A percentile compares a stretch with the other conserved stretches of the same genome.
These are phyloP conservation scores for Corniculantispora saksenae DNA, from an alignment of 2,329 filamentous ascomycete genomes.

Conservation along the genomic window DNA sequence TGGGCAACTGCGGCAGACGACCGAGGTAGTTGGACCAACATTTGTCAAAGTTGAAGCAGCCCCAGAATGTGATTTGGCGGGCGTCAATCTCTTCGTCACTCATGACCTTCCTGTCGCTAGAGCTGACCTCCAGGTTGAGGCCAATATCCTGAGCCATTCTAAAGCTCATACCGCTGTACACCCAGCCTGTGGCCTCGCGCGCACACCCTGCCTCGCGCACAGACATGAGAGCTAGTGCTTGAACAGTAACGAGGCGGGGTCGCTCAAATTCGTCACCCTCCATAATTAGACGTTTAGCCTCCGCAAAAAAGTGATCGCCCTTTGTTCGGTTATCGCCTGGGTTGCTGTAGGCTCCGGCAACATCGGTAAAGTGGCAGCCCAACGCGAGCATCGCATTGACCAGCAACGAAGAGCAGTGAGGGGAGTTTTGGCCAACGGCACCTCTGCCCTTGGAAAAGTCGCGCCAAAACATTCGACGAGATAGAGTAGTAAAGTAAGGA, in stretches of 20 bases:
- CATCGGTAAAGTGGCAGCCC: slow-evolving; percentile 88
- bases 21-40: slow-evolving; percentile 98
- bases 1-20: slow-evolving; percentile 81
- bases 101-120: slow-evolving; percentile 61
- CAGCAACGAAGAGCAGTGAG: slow-evolving; percentile 84
- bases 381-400: slow-evolving; percentile 94
- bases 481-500: slow-evolving; percentile 89
- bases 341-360: slow-evolving; percentile 68
- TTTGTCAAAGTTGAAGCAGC: slow-evolving; percentile 97
- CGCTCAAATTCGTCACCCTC: slow-evolving; percentile 93
- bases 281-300: slow-evolving; percentile 85
- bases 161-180: slow-evolving; percentile 98
- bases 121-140: slow-evolving; percentile 78
- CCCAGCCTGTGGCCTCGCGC: slow-evolving; percentile 93
- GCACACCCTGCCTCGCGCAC: slow-evolving; percentile 94
- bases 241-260: slow-evolving; percentile 83
- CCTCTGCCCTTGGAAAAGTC: slow-evolving; percentile 77
- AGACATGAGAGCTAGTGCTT: slow-evolving; percentile 93
- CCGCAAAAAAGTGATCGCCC: slow-evolving; percentile 93
- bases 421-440: slow-evolving; percentile 54
- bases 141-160: slow-evolving; percentile 95
- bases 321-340: slow-evolving; percentile 79
- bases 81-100: slow-evolving; percentile 87
- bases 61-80: slow-evolving; percentile 91
- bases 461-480: slow-evolving; percentile 80